phyloP scores from a whole-genome alignment of 2,329 filamentous ascomycete genomes.

The Colletotrichum plurivorum region DNA sequence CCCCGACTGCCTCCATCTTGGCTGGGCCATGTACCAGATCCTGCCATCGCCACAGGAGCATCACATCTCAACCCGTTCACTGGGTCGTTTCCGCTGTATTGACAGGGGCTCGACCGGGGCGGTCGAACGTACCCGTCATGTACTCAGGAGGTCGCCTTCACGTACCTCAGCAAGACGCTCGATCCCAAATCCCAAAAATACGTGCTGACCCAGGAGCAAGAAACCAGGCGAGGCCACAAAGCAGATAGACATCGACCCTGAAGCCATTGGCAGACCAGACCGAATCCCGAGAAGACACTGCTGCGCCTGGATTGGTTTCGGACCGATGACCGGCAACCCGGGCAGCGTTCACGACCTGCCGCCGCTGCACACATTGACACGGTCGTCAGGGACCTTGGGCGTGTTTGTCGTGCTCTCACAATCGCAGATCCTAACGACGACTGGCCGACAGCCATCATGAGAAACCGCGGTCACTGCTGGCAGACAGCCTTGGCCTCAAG shows the following conservation, averaged over 20 bases:
- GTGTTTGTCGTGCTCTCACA: constrained; percentile 5
- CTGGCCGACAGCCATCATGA: neutral
- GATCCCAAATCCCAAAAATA: neutral
- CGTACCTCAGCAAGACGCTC: constrained; percentile 1
- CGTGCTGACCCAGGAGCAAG: neutral
- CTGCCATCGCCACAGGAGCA: constrained; percentile 28
- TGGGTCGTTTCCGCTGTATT: constrained; percentile 34
- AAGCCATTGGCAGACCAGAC: neutral
- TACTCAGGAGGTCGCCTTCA: constrained; percentile 4
- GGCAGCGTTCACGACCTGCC: neutral
- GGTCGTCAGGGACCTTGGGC: neutral
- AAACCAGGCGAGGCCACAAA: neutral
- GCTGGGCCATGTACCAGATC: constrained; percentile 35
- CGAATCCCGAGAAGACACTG: neutral
- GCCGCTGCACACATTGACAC: neutral
- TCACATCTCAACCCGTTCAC: constrained; percentile 37
- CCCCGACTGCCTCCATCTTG: constrained; percentile 17
- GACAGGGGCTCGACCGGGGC: constrained; percentile 22
- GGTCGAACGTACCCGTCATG: constrained; percentile 7
- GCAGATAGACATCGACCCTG: neutral
- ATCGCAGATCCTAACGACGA: constrained; percentile 1
- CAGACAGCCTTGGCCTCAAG: neutral
- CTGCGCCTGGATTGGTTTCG: constrained; percentile 3
- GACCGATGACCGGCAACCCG: constrained; percentile 3
- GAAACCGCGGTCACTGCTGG: neutral